Base-by-base conservation (phyloP, 2,329 filamentous ascomycete species). In the Apiospora sp. region DNA sequence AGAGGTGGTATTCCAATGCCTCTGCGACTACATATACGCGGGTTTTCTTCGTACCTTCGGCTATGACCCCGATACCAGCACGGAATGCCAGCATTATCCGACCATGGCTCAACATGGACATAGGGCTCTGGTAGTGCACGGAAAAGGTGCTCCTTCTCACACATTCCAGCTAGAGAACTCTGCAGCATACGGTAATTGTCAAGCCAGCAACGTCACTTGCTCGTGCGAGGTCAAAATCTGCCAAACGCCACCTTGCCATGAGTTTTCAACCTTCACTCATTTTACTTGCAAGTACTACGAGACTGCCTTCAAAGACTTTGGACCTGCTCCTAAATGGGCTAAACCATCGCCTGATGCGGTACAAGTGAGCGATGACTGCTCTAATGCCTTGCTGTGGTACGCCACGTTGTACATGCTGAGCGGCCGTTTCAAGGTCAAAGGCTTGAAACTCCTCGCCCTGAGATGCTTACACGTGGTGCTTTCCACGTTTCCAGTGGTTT, bases 401-500 rank as follows among this genome's bases (percentile, higher is more conserved):
- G 27, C 51, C 51, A 58, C 34, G 5, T 14, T 34, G 14, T 34
- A 34, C 51, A 10, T 22, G 1, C 13, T 58, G 27, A 16, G 27
- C 2, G 16, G 12, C 13, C 54, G 54, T 34, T 58, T 7, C 51
- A 16, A 34, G 7, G 3, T 34, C 14, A 30, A 34, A 7, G 51
- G 14, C 5, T 12, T 61, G 6, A 61, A 22, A 16, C 1, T 22
- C 3, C 1, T 34, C 24, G 16, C 6, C 54, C 3, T 10, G 2
- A 12, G 1, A 19, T 4, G 7, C 16, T 34, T 61, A 5, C 14
- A 22, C 16, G 3, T 3, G 14, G 30, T 12, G 2, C 30, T 61
- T 7, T 0, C 1, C 16, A 4, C 0, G 7, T 12, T 61, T 22
- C 16, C 27, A 0, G 2, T 61, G 3, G 5, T 13, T 7, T 37